A percentile compares a stretch with the other conserved stretches of the same genome.
These are phyloP conservation scores for Aurantiochytrium sp. DNA, from an alignment of 108 stramenopile species.

Conservation along the genomic window DNA sequence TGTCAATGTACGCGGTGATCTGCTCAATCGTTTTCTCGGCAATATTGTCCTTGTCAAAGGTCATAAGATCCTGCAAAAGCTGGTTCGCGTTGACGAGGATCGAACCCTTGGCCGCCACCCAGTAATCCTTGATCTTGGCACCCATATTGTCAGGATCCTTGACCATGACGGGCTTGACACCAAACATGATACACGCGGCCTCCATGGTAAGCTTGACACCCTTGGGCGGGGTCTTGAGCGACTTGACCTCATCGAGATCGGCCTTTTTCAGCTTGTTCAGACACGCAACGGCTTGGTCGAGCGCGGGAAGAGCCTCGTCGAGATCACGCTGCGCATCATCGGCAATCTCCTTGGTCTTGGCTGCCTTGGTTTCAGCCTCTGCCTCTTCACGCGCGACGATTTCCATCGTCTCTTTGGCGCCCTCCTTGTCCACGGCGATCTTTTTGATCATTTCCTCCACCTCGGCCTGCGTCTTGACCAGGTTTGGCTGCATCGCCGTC, in stretches of 20 bases:
- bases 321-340: conserved; percentile 55
- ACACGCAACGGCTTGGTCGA: conserved; percentile 47
- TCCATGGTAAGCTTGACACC: conserved; percentile 56
- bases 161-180: conserved; percentile 47
- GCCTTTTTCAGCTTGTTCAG: conserved; percentile 54
- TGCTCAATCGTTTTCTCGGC: conserved; percentile 41
- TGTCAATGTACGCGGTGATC: conserved; percentile 47
- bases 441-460: conserved; percentile 36
- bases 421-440: conserved; percentile 47
- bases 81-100: conserved; percentile 43
- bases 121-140: conserved; percentile 52
- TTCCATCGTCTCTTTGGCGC: conserved; percentile 42
- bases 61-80: conserved; percentile 41
- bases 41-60: conserved; percentile 63
- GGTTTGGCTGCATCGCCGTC: conserved; percentile 45
- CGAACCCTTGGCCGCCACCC: conserved; percentile 40
- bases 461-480: conserved; percentile 45
- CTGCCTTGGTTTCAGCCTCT: conserved; percentile 39
- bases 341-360: conserved; percentile 45
- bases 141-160: conserved; percentile 42
- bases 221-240: conserved; percentile 39
- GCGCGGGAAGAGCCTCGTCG: conserved; percentile 52
- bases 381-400: conserved; percentile 47
- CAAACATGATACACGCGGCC: conserved; percentile 50
- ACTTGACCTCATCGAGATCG: conserved; percentile 54